phyloP scores from a whole-genome alignment of 2,329 filamentous ascomycete species.

The Magnaporthales sp. region DNA sequence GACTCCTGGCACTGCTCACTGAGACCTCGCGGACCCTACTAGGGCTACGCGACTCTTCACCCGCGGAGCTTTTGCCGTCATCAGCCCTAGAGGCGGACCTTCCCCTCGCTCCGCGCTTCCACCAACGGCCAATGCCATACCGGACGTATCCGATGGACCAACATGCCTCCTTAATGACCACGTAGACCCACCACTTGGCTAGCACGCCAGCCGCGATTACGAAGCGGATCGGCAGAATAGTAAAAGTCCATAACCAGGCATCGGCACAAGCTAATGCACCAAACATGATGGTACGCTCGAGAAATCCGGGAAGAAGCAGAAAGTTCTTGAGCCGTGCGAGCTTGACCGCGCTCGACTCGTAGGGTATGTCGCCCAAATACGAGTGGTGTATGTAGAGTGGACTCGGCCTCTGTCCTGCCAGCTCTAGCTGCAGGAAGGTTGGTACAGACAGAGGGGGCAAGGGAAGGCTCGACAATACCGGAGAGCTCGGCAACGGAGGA shows the following conservation, averaged over 20 bases:
- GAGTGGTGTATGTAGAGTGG: constrained; percentile 58
- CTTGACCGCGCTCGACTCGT: constrained; percentile 88
- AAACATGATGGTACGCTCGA: constrained; percentile 82
- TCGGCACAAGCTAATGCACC: constrained; percentile 87
- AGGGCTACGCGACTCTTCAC: constrained; percentile 30
- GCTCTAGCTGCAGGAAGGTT: constrained; percentile 55
- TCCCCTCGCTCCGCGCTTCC: constrained; percentile 30
- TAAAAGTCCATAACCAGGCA: constrained; percentile 94
- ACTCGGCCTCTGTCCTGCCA: constrained; percentile 53
- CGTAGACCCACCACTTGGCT: constrained; percentile 66
- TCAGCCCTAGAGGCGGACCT: constrained; percentile 5
- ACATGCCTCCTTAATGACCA: constrained; percentile 60
- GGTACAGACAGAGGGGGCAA: constrained; percentile 59
- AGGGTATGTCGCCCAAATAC: constrained; percentile 53
- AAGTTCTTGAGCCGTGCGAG: constrained; percentile 89
- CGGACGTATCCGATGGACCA: constrained; percentile 73
- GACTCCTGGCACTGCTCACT: background rate
- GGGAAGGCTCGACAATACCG: constrained; percentile 47
- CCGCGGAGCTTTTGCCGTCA: constrained; percentile 21
- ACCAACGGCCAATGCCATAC: constrained; percentile 69
- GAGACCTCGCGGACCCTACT: constrained; percentile 15
- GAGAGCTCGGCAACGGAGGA: constrained; percentile 27
- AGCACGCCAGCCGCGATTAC: constrained; percentile 71
- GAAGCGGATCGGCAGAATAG: constrained; percentile 86
- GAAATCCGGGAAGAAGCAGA: constrained; percentile 66